Evolutionary conservation across 2,329 filamentous ascomycete genomes (phyloP).

Genomic region (Fusarium udum): DNA sequence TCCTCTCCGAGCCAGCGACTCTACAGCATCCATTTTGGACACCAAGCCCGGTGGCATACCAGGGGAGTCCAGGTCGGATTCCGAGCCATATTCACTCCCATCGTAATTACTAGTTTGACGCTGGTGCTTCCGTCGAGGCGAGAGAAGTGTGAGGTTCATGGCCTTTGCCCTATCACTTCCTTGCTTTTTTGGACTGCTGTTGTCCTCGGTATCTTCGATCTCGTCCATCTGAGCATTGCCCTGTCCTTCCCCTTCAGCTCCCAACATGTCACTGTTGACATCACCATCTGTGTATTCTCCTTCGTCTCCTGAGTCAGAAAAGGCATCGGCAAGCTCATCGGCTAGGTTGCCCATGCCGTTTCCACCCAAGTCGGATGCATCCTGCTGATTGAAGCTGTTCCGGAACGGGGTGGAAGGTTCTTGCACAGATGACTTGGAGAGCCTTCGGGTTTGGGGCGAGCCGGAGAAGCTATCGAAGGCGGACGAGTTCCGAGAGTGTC

Average conservation of each 20-base stretch:
- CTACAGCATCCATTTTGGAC: slow-evolving; percentile 76
- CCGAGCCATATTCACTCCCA: slow-evolving; percentile 78
- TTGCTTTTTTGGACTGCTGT: slow-evolving; percentile 20
- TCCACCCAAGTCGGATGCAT: slow-evolving; percentile 57
- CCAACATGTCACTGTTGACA: slow-evolving; percentile 38
- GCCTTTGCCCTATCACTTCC: slow-evolving; percentile 45
- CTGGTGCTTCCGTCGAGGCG: slow-evolving; percentile 58
- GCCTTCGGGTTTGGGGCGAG: slow-evolving; percentile 58
- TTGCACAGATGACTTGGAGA: slow-evolving; percentile 61
- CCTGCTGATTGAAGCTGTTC: slow-evolving; percentile 60
- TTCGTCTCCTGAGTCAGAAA: slow-evolving; percentile 72
- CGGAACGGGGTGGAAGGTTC: slow-evolving; percentile 61
- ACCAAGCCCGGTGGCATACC: slow-evolving; percentile 74
- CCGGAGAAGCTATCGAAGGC: slow-evolving; percentile 59
- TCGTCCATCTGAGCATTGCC: slow-evolving; percentile 21
- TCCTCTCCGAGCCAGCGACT: slow-evolving; percentile 72
- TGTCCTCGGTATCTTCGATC: slow-evolving; percentile 11
- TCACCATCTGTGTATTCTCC: slow-evolving; percentile 60
- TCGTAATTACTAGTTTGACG: slow-evolving; percentile 70
- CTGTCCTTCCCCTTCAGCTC: slow-evolving; percentile 4
- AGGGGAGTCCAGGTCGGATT: slow-evolving; percentile 74
- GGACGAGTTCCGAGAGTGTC: slow-evolving; percentile 68
- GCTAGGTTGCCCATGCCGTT: slow-evolving; percentile 80
- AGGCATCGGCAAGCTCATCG: slow-evolving; percentile 80
- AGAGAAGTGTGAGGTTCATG: slow-evolving; percentile 57